Conservation (phyloP, 139 green algal genomes). For the Closterium sp. region DNA sequence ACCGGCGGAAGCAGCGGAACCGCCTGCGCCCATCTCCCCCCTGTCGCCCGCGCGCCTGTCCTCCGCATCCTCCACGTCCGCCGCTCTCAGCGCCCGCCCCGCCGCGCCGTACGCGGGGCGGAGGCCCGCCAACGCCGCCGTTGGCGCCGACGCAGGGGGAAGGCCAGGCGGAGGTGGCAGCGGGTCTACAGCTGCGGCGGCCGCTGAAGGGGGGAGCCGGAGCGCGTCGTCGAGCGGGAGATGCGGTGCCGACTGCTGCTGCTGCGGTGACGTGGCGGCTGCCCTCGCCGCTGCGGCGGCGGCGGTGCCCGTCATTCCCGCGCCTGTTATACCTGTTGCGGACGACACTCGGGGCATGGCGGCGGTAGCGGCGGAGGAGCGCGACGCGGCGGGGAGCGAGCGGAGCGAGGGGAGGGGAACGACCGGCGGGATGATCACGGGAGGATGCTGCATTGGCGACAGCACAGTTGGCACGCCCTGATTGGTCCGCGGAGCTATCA, state of each 20-base stretch:
- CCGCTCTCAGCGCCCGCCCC: not conserved
- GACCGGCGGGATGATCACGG: not conserved
- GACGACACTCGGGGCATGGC: not conserved
- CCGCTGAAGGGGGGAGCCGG: not conserved
- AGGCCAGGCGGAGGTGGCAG: not conserved
- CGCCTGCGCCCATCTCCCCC: not conserved
- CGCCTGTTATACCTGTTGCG: not conserved
- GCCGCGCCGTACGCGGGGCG: not conserved
- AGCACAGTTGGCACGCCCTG: not conserved
- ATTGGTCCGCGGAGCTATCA: not conserved
- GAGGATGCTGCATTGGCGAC: not conserved
- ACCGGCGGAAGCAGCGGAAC: not conserved
- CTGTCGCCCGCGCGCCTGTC: not conserved
- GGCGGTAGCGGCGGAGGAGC: not conserved
- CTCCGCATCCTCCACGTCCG: constrained; percentile 3
- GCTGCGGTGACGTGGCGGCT: not conserved
- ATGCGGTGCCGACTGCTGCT: not conserved
- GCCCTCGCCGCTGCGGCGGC: not conserved
- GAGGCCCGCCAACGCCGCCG: not conserved
- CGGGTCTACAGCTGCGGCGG: not conserved
- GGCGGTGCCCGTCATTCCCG: not conserved
- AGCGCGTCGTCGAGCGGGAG: not conserved
- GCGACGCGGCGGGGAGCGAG: not conserved
- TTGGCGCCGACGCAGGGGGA: not conserved
- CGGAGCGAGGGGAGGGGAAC: not conserved